A percentile compares a stretch with the other conserved stretches of the same genome.
phyloP scores from a whole-genome alignment of 352 stramenopile genomes.

The Phytopythium montanum region DNA sequence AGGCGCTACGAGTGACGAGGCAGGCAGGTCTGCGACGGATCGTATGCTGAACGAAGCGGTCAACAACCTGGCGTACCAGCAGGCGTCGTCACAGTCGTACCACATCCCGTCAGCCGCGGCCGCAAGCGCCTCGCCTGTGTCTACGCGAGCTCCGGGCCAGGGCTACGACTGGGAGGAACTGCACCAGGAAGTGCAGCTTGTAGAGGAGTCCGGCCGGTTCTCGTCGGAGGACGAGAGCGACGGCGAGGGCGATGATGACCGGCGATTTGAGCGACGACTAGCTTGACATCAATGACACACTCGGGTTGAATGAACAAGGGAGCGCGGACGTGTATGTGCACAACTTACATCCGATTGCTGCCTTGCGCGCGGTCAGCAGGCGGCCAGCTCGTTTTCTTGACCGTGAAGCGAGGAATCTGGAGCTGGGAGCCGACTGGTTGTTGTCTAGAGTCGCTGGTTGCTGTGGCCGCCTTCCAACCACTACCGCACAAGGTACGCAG shows the following conservation, averaged over 20 bases:
- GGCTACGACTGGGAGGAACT: slow-evolving; percentile 61
- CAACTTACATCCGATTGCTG: slow-evolving; percentile 5
- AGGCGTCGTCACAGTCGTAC: slow-evolving; percentile 31
- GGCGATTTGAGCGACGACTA: not conserved
- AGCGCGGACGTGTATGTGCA: not conserved
- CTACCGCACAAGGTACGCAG: not conserved
- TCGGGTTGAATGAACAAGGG: not conserved
- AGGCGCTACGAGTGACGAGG: slow-evolving; percentile 26
- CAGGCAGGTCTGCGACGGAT: not conserved
- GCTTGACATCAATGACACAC: not conserved
- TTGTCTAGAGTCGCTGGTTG: not conserved
- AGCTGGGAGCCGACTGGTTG: not conserved
- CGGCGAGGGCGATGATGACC: slow-evolving; percentile 9
- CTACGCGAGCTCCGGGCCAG: not conserved
- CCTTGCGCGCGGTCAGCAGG: not conserved
- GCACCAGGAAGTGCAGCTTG: slow-evolving; percentile 62
- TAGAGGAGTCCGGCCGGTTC: slow-evolving; percentile 70
- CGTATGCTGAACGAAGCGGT: slow-evolving; percentile 22
- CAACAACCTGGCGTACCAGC: slow-evolving; percentile 26
- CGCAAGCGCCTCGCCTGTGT: not conserved
- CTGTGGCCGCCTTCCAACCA: not conserved
- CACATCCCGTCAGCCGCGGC: slow-evolving; percentile 1
- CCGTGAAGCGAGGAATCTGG: not conserved
- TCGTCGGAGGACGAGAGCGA: slow-evolving; percentile 61
- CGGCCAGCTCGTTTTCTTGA: not conserved